Conservation (phyloP, 192 early-diverging fungal species). For the Entomortierella lignicola region DNA sequence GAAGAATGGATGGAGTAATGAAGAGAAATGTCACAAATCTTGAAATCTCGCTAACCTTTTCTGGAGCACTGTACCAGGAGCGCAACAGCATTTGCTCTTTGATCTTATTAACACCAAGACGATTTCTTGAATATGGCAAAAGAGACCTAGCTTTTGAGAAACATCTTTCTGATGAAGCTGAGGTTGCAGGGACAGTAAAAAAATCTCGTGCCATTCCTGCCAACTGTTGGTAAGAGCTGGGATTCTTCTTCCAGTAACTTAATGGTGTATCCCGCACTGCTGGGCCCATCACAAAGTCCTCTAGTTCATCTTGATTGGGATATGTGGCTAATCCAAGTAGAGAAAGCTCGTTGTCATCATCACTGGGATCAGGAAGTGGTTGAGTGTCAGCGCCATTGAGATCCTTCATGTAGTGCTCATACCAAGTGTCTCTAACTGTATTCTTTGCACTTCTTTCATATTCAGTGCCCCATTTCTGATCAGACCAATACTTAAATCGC, state of each 20-base stretch:
- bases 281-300: constrained; percentile 8
- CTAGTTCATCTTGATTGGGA: constrained; percentile 8
- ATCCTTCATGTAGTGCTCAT: neutral
- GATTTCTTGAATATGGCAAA: constrained; percentile 12
- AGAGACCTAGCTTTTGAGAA: constrained; percentile 15
- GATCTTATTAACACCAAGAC: constrained; percentile 4
- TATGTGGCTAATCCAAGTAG: constrained; percentile 6
- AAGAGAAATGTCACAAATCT: too few species aligned
- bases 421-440: constrained; percentile 6
- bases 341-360: constrained; percentile 9
- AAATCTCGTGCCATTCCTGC: constrained; percentile 10
- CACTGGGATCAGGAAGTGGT: neutral
- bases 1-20: too few species aligned
- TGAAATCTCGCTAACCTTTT: too few species aligned
- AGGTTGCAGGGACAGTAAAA: constrained; percentile 14
- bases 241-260: constrained; percentile 6
- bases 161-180: constrained; percentile 15
- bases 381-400: neutral
- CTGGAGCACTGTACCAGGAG: too few species aligned
- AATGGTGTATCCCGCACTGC: neutral
- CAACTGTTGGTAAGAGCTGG: neutral
- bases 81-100: neutral
- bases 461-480: constrained; percentile 3
- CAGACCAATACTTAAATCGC: constrained; percentile 11
- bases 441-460: constrained; percentile 3